phyloP scores from a whole-genome alignment of 768 basidiomycete species.

The Lactifluus volemus region DNA sequence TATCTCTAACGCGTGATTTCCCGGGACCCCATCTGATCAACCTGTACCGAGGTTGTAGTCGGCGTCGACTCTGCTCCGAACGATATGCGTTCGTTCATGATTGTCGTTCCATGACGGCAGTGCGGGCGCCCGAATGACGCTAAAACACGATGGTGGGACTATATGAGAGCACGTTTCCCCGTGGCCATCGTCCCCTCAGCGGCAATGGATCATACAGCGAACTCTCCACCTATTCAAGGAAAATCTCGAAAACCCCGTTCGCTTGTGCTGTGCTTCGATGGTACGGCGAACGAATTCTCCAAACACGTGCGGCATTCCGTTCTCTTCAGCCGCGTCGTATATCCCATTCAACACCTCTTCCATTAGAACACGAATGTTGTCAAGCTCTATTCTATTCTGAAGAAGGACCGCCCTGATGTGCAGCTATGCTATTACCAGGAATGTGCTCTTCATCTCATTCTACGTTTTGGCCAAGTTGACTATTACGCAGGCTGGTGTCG shows the following conservation, averaged over 20 bases:
- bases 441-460: not conserved
- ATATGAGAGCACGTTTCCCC: not conserved
- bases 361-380: slow-evolving; percentile 59
- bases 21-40: not conserved
- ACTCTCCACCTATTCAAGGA: not conserved
- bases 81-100: not conserved
- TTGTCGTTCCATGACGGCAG: not conserved
- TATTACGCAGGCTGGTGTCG: not conserved
- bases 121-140: not conserved
- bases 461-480: not conserved
- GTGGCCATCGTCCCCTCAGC: not conserved
- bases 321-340: not conserved
- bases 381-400: slow-evolving; percentile 57
- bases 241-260: slow-evolving; percentile 28
- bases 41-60: not conserved
- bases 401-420: slow-evolving; percentile 38
- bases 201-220: not conserved
- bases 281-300: slow-evolving; percentile 43
- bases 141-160: not conserved
- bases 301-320: not conserved
- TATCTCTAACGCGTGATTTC: not conserved
- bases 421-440: slow-evolving; percentile 12
- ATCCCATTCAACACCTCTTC: not conserved
- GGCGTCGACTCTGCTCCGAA: not conserved
- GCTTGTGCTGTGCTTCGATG: slow-evolving; percentile 63